These are phyloP conservation scores for Pythium rishiriense DNA, from an alignment of 352 stramenopile genomes.

Conservation along the genomic window DNA sequence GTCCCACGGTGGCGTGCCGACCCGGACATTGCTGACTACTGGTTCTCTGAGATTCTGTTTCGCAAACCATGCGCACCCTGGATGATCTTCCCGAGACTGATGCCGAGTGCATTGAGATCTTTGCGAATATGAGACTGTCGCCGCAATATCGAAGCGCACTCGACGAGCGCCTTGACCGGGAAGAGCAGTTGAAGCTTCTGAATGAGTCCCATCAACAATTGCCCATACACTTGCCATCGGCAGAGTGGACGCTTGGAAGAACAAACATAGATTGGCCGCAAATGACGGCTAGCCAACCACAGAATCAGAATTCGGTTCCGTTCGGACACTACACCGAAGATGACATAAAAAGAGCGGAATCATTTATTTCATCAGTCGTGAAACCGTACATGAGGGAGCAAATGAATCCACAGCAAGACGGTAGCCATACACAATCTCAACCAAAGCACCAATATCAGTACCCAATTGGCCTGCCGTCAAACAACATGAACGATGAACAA, in stretches of 20 bases:
- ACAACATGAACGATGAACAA: conserved; percentile 7
- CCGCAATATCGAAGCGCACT: too few species aligned
- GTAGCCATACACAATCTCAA: not conserved
- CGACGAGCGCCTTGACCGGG: not conserved
- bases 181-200: not conserved
- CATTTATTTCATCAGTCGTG: conserved; percentile 3
- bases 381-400: conserved; percentile 2
- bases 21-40: not conserved
- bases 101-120: not conserved
- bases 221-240: not conserved
- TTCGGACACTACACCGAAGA: not conserved
- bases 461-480: not conserved
- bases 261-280: not conserved
- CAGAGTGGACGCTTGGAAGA: not conserved
- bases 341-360: not conserved
- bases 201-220: not conserved
- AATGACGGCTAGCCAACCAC: not conserved
- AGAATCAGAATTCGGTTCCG: not conserved
- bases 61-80: not conserved
- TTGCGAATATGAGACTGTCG: too few species aligned
- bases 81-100: not conserved
- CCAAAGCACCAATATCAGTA: not conserved
- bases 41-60: not conserved
- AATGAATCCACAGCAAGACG: not conserved
- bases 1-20: not conserved